Conservation (phyloP, 83 land plant species). For the Picea abies region DNA sequence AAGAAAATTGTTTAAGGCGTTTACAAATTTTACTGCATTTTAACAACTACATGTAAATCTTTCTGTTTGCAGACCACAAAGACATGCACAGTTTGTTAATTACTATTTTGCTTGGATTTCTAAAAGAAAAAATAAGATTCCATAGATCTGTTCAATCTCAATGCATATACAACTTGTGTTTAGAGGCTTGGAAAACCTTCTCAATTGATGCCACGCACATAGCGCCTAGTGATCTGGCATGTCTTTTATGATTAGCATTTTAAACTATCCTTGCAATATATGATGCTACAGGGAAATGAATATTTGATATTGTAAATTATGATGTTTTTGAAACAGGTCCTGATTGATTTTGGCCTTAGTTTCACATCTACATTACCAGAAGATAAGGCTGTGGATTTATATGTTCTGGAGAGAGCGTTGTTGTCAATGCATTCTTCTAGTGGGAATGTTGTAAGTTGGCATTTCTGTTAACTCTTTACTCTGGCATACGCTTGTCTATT, state of each 20-base stretch:
- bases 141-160: background rate
- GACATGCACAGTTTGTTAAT: no score
- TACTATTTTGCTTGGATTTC: no score
- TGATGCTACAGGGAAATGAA: background rate
- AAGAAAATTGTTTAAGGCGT: no score
- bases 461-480: no score
- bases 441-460: conserved; percentile 6
- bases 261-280: background rate
- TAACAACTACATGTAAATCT: no score
- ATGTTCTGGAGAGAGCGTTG: conserved; percentile 41
- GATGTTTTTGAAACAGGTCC: conserved; percentile 47
- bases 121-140: background rate
- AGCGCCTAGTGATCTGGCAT: no score
- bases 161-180: background rate
- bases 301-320: background rate
- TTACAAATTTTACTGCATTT: no score
- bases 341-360: conserved; percentile 95
- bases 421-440: conserved; percentile 17
- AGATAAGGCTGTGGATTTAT: conserved; percentile 97
- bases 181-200: background rate
- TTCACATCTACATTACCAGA: conserved; percentile 89
- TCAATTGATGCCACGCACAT: no score
- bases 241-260: background rate
- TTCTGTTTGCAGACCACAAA: no score
- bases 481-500: no score